Evolutionary conservation across 345 rosid genomes (phyloP).

Genomic region (Corchorus capsularis): DNA sequence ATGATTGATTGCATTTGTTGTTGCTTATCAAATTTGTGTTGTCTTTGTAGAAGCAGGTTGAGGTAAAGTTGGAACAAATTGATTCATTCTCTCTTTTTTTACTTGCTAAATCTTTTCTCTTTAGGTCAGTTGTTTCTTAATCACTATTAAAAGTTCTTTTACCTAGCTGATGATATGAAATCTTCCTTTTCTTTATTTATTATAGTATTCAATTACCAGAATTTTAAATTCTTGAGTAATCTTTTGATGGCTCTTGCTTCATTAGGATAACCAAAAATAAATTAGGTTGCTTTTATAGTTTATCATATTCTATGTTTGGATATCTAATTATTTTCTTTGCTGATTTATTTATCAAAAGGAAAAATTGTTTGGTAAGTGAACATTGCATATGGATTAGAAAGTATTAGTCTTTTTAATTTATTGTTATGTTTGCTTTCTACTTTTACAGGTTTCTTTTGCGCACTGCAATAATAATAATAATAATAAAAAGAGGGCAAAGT

Average conservation of each 20-base stretch:
- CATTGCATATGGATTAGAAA: background rate
- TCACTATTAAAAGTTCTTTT: background rate
- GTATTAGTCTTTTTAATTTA: background rate
- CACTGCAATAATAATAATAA: conserved; percentile 63
- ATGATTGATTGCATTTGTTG: too few relatives aligned
- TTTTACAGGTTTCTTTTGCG: conserved; percentile 75
- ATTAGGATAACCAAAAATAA: too few relatives aligned
- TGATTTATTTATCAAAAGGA: background rate
- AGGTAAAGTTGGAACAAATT: too few relatives aligned
- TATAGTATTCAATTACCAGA: background rate
- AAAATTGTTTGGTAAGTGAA: too few relatives aligned
- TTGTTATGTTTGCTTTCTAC: background rate
- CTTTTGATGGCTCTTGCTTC: background rate
- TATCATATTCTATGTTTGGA: background rate
- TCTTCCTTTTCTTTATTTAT: conserved; percentile 15
- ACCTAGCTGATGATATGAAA: conserved; percentile 7
- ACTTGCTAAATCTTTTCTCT: background rate
- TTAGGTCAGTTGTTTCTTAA: background rate
- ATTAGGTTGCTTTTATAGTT: background rate
- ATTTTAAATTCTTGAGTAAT: conserved; percentile 3
- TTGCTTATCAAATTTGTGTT: too few relatives aligned
- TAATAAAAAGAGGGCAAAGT: conserved; percentile 68
- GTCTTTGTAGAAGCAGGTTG: too few relatives aligned
- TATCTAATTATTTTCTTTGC: background rate
- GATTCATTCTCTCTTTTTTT: too few relatives aligned